These are phyloP conservation scores for Colletotrichum orchidophilum DNA, from an alignment of 2,329 filamentous ascomycete species.

Conservation along the genomic window DNA sequence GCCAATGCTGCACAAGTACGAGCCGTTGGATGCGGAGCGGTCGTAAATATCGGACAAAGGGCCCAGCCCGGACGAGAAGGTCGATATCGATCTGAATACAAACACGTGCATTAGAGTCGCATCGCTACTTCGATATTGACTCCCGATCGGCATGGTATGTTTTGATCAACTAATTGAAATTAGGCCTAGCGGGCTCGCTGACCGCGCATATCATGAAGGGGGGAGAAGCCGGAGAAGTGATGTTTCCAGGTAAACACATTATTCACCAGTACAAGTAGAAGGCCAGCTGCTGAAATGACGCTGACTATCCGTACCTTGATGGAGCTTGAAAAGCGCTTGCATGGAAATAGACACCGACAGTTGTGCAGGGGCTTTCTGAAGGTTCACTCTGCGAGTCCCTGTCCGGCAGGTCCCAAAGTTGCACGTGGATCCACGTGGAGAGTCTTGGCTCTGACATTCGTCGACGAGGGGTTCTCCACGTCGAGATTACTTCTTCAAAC, in stretches of 20 bases:
- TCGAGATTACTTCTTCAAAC: background rate
- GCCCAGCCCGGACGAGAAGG: background rate
- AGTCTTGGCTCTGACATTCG: constrained; percentile 5
- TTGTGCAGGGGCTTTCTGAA: background rate
- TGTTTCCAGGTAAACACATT: background rate
- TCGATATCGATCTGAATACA: background rate
- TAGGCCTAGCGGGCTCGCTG: background rate
- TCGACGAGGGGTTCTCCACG: background rate
- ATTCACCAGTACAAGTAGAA: background rate
- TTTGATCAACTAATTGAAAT: background rate
- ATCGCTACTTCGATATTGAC: background rate
- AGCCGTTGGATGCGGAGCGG: background rate
- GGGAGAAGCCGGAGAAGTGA: background rate
- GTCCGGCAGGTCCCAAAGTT: background rate
- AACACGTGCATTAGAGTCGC: background rate
- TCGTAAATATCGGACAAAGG: background rate
- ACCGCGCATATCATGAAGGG: background rate
- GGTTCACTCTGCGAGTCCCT: background rate
- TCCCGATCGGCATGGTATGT: background rate
- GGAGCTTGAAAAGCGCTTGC: no score
- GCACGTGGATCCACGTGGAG: constrained; percentile 26
- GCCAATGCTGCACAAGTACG: background rate
- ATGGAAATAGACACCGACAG: background rate
- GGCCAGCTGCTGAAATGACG: background rate
- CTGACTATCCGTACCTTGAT: background rate